These are phyloP conservation scores for Curvularia verruculosa DNA, from an alignment of 2,329 filamentous ascomycete species.

Conservation along the genomic window DNA sequence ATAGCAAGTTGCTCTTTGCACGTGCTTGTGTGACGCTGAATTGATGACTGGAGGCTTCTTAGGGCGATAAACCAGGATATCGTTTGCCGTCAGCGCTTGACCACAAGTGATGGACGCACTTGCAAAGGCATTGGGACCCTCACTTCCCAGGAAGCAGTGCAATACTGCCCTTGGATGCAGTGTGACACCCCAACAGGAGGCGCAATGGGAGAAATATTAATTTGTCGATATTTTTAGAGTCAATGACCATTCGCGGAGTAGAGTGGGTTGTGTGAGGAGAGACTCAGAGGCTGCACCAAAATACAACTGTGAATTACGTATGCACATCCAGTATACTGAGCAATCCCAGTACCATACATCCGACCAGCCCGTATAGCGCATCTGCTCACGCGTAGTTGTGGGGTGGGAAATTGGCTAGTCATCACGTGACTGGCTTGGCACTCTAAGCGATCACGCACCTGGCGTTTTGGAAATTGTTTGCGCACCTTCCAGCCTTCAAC, in stretches of 20 bases:
- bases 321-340: neutral
- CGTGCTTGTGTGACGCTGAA: neutral
- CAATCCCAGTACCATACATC: neutral
- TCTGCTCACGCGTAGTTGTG: conserved; percentile 1
- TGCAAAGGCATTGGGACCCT: neutral
- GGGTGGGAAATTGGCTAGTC: conserved; percentile 14
- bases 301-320: too few species aligned
- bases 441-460: conserved; percentile 19
- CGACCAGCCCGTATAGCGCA: neutral
- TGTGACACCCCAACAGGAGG: neutral
- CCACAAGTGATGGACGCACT: neutral
- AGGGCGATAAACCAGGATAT: neutral
- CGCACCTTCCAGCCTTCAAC: conserved; percentile 9
- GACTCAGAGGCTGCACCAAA: neutral
- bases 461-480: conserved; percentile 8
- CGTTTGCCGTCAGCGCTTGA: neutral
- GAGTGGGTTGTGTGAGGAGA: neutral
- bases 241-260: neutral
- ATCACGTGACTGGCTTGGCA: conserved; percentile 13
- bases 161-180: neutral
- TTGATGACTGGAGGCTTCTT: neutral
- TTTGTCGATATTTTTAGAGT: neutral
- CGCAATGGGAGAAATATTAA: neutral
- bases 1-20: neutral
- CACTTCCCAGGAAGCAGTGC: neutral